Evolutionary conservation across 2,329 filamentous ascomycete species (phyloP), one percentile per base, ranked within the genome.

Genomic region (Aspergillus pseudoterreus): DNA sequence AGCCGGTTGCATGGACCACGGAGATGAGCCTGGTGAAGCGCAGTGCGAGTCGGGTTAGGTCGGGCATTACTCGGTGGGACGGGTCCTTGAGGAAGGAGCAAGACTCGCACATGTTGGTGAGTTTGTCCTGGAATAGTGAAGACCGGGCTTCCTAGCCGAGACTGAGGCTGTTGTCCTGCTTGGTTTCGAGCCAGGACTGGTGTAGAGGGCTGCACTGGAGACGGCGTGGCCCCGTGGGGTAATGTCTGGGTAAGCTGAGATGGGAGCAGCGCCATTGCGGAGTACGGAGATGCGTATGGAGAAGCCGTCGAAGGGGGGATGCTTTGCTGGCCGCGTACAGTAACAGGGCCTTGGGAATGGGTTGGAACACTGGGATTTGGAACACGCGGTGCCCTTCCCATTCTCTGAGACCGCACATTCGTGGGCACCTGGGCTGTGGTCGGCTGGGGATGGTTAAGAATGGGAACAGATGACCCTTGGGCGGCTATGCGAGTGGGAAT

Each of bases 1-100:
- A 71, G 60, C 35, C 62, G 62, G 24, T 81, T 71, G 1, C 72
- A 57, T 4, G 82, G 82, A 57, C 78, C 82, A 21, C 77, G 76
- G 24, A 85, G 69, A 60, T 82, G 73, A 42, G 78, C 76, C 65
- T 85, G 81, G 59, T 86, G 84, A 6, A 86, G 69, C n/a, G 75
- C 78, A 24, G 72, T 74, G 6, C 71, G 62, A 21, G 68, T 64
- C 17, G 80, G 76, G 51, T 77, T 70, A 4, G 78, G 74, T 21
- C 69, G 62, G 10, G 70, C 67, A 30, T 72, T 72, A 52, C 72
- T 68, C 3, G 71, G 55, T 21, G 68, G 70, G 33, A 50, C 44
- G 15, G 56, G 57, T 8, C 67, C 67, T 1, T 58, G 53, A 15
- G 59, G 67, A 42, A 75, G 76, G 30, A 79, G 63, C 6, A 74